Conservation (phyloP, 805 yeast species). For the Metschnikowia peoriensis region DNA sequence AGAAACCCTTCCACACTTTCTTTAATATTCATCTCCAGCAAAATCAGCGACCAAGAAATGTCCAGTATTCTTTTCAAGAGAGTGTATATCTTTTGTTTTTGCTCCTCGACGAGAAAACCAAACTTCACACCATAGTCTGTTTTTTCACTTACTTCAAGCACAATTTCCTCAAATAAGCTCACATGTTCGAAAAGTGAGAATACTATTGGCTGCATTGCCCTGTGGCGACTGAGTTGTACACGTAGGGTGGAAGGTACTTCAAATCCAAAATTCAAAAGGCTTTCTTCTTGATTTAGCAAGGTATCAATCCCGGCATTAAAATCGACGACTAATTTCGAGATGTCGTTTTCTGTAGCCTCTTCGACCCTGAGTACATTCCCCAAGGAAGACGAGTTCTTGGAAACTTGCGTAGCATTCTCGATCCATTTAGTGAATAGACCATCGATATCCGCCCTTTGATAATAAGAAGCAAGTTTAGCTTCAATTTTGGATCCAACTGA, state of each 20-base stretch:
- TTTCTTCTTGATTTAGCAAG: slow-evolving; percentile 9
- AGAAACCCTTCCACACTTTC: slow-evolving; percentile 19
- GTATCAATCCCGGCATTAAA: background rate
- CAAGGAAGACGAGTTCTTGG: background rate
- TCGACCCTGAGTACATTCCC: slow-evolving; percentile 4
- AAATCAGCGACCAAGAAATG: slow-evolving; percentile 13
- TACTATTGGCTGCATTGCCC: slow-evolving; percentile 57
- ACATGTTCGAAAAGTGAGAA: slow-evolving; percentile 52
- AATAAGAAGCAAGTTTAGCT: slow-evolving; percentile 45
- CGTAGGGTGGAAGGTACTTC: slow-evolving; percentile 55
- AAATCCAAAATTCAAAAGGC: slow-evolving; percentile 40
- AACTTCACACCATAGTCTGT: slow-evolving; percentile 41
- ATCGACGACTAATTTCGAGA: slow-evolving; percentile 3
- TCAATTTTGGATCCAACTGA: slow-evolving; percentile 58
- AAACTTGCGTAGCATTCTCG: slow-evolving; percentile 6
- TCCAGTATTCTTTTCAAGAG: slow-evolving; percentile 10
- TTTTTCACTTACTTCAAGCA: slow-evolving; percentile 19
- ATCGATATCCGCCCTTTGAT: slow-evolving; percentile 46
- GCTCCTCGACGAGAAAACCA: slow-evolving; percentile 39
- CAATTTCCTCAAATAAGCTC: slow-evolving; percentile 33
- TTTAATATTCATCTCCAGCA: slow-evolving; percentile 21
- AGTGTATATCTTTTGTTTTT: slow-evolving; percentile 30
- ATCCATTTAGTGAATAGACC: slow-evolving; percentile 51
- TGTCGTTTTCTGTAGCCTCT: background rate
- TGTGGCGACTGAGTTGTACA: slow-evolving; percentile 47